Conservation (phyloP, 2,329 filamentous ascomycete genomes). For the Orbilia blumenaviensis region DNA sequence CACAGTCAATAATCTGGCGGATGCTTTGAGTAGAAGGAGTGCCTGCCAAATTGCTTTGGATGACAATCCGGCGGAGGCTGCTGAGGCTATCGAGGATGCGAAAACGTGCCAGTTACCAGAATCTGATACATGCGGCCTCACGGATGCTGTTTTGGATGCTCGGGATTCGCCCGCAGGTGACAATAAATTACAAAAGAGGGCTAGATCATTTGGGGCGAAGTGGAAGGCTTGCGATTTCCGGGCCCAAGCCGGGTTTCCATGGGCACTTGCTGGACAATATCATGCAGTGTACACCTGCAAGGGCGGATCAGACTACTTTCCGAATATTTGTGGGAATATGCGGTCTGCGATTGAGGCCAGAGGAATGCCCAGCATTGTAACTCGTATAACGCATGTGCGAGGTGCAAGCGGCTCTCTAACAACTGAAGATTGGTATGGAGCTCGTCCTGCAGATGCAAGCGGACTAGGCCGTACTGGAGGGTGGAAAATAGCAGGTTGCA, state of each 20-base stretch:
- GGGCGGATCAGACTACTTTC: neutral
- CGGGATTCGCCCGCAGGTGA: neutral
- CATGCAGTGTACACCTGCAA: neutral
- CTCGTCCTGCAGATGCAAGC: neutral
- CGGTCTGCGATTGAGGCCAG: neutral
- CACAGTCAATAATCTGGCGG: neutral
- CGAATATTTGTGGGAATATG: neutral
- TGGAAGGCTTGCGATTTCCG: neutral
- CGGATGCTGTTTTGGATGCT: neutral
- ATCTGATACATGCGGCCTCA: neutral
- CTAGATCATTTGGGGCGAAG: neutral
- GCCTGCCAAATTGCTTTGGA: neutral
- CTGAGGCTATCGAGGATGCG: neutral
- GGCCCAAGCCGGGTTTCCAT: neutral
- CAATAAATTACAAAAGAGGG: neutral
- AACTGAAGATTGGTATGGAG: neutral
- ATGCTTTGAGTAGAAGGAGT: neutral
- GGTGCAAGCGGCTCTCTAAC: neutral
- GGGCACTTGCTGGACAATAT: neutral
- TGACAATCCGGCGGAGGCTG: neutral
- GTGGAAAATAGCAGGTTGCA: neutral
- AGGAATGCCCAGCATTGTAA: neutral
- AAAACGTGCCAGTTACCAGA: neutral
- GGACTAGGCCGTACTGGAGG: neutral
- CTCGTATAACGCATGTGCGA: neutral